These are phyloP conservation scores for Musa beccarii DNA, from an alignment of 176 grass and related monocot species.

Conservation along the genomic window DNA sequence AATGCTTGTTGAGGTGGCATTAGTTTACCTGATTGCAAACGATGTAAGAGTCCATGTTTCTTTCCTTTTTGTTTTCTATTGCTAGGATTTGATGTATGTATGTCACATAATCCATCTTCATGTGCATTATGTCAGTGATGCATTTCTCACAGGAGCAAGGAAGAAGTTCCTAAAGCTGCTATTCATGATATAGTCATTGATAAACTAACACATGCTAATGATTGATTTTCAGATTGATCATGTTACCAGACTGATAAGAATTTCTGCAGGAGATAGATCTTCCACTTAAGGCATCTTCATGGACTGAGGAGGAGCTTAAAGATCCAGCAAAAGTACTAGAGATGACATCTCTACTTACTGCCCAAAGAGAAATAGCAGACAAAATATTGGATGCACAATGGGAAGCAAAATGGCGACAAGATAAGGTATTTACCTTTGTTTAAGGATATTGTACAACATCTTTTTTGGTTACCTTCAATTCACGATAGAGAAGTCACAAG, in stretches of 20 bases:
- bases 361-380: conserved; percentile 33
- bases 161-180: no score
- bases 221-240: not conserved
- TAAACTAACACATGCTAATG: not conserved
- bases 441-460: not conserved
- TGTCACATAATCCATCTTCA: no score
- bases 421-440: conserved; percentile 20
- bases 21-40: no score
- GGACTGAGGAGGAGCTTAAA: conserved; percentile 30
- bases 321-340: conserved; percentile 25
- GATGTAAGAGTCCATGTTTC: no score
- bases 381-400: conserved; percentile 28
- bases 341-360: conserved; percentile 28
- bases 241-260: not conserved
- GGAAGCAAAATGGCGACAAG: conserved; percentile 33
- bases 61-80: no score
- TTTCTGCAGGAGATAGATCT: conserved; percentile 28
- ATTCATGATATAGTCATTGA: not conserved
- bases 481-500: no score
- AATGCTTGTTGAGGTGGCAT: no score
- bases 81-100: no score
- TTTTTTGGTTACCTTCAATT: not conserved
- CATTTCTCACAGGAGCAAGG: no score
- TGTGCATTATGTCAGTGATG: no score
- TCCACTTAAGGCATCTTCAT: conserved; percentile 28